Conservation (phyloP, 208 protist species). For the Porcisia deanei region DNA sequence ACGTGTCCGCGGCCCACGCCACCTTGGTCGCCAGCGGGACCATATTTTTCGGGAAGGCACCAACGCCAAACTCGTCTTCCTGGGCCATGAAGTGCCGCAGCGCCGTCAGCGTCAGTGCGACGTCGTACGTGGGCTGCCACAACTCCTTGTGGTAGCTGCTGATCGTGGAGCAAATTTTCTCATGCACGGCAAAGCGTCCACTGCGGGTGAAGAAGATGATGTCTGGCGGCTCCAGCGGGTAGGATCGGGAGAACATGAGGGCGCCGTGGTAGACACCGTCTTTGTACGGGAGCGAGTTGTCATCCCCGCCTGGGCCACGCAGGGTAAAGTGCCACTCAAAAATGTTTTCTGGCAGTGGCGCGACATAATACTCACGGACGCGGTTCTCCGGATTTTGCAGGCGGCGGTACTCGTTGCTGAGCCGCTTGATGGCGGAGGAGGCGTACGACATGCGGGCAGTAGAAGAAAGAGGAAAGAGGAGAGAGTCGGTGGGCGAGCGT, state of each 20-base stretch:
- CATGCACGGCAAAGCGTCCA: slow-evolving; percentile 79
- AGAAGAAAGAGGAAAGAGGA: neutral
- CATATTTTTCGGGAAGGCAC: slow-evolving; percentile 50
- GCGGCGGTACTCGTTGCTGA: slow-evolving; percentile 62
- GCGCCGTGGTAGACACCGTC: slow-evolving; percentile 89
- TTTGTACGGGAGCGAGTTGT: slow-evolving; percentile 44
- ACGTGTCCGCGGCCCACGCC: slow-evolving; percentile 49
- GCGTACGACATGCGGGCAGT: slow-evolving; percentile 23
- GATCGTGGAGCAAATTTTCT: slow-evolving; percentile 88
- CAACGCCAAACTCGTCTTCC: slow-evolving; percentile 79
- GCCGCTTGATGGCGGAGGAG: slow-evolving; percentile 66
- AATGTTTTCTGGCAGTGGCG: slow-evolving; percentile 92
- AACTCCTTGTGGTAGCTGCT: slow-evolving; percentile 90
- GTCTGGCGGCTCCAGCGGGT: slow-evolving; percentile 88
- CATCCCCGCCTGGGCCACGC: slow-evolving; percentile 68
- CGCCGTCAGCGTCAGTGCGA: slow-evolving; percentile 62
- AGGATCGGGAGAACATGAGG: slow-evolving; percentile 78
- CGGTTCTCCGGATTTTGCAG: slow-evolving; percentile 43
- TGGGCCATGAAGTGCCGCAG: slow-evolving; percentile 86
- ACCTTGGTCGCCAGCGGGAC: slow-evolving; percentile 39
- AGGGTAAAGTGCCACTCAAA: slow-evolving; percentile 99
- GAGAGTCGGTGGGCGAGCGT: no score
- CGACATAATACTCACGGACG: slow-evolving; percentile 62
- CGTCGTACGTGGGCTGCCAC: slow-evolving; percentile 84
- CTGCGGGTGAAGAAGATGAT: slow-evolving; percentile 89